Base-by-base conservation (phyloP, 164 flowering plant genomes). In the Aristolochia californica region DNA sequence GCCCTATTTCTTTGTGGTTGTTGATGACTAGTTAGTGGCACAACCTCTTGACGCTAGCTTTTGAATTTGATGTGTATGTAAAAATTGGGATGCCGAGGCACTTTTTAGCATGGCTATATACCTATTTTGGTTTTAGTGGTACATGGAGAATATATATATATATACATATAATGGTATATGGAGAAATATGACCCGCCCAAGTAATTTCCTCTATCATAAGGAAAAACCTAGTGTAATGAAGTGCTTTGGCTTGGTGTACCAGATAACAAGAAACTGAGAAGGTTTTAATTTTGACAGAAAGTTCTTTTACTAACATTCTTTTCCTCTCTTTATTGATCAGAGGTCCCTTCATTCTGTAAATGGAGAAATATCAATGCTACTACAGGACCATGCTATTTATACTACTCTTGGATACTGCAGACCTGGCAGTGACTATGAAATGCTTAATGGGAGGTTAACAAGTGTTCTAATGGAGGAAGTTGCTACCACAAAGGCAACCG, bases 331-430 rank as follows among this genome's bases (percentile, higher is more conserved):
- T 34, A 24, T 20, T 54, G 11, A 57, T 54, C 74, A 87, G 91
- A 87, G 59, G 27, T 68, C 74, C 55, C 73, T 84, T 65, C 68
- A 38, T 17, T 24, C 47, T 38, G 63, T 75, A 64, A 76, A 79
- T 74, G 68, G 61, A 62, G 75, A 59, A 24, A 74, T 88, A 88
- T 78, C 90, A 43, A 56, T 62, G 27, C 26, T 15, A 56, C 70
- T 88, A 34, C 87, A 80, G 58, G 83, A 82, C 17, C 80, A 74
- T 57, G 71, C 90, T 40, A 26, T n/a, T 44, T 75, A 87, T 38
- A 77, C 75, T 66, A 26, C 80, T 26, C 53, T 94, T 58, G 97
- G 97, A 49, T 58, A 62, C 26, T 78, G 63, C 66, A 64, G 45
- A 47, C 51, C 70, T 17, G 61, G 69, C 59, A 55, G 57, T 25